phyloP scores from a whole-genome alignment of 352 stramenopile species.

The Phytopythium aichiense region DNA sequence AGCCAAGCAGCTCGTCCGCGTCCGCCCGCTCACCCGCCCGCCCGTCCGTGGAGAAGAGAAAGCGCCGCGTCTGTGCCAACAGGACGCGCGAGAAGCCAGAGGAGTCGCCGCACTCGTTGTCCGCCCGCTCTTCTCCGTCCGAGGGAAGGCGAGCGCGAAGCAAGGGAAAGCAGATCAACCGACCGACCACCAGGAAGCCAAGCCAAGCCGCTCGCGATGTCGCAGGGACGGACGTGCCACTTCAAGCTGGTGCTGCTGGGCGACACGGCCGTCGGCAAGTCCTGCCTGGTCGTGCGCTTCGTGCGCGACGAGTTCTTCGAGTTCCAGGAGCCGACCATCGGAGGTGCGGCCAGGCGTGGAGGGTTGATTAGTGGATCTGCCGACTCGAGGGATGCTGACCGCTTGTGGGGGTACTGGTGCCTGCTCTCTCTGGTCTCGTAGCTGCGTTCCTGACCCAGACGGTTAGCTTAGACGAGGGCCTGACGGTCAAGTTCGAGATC shows the following conservation, averaged over 20 bases:
- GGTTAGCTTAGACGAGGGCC: constrained; percentile 94
- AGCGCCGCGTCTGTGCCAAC: background rate
- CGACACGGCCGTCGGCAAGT: constrained; percentile 99
- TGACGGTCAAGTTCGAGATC: constrained; percentile 99
- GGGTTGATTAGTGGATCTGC: background rate
- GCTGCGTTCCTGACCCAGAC: constrained; percentile 98
- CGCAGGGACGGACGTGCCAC: constrained; percentile 88
- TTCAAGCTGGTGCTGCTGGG: constrained; percentile 99
- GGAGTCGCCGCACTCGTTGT: too few species aligned
- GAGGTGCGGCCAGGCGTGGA: constrained; percentile 41
- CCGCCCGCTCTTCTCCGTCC: background rate
- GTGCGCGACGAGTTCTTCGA: constrained; percentile 99
- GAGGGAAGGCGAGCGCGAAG: background rate
- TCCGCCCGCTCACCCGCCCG: background rate
- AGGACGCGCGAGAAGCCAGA: background rate
- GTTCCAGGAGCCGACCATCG: constrained; percentile 98
- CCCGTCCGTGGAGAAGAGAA: constrained; percentile 4
- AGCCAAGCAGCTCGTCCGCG: background rate
- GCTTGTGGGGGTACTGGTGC: background rate
- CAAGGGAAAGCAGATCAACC: too few species aligned
- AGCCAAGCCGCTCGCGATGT: constrained; percentile 31
- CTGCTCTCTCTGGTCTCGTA: constrained; percentile 12
- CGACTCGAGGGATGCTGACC: background rate
- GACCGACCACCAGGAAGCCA: too few species aligned
- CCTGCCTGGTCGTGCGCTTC: constrained; percentile 99